Conservation (phyloP, 495 filamentous ascomycete genomes). For the Neurospora sp. region DNA sequence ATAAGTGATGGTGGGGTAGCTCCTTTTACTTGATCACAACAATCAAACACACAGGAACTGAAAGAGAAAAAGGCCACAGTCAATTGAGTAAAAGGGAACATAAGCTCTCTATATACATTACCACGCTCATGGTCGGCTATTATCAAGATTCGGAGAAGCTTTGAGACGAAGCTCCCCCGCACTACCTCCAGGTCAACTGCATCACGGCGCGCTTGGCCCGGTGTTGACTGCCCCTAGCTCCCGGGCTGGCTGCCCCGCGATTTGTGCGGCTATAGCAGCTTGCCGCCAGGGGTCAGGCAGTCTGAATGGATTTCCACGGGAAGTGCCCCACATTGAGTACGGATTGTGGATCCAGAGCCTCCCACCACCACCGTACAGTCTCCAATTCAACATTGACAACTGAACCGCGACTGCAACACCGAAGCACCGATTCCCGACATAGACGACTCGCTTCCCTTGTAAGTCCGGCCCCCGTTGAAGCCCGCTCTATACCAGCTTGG, state of each 20-base stretch:
- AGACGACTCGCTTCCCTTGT: background rate
- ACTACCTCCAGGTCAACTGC: background rate
- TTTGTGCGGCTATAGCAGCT: conserved; percentile 20
- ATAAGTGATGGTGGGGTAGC: background rate
- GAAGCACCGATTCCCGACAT: background rate
- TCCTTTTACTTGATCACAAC: background rate
- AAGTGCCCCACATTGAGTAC: conserved; percentile 3
- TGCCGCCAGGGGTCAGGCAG: background rate
- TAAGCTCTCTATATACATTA: background rate
- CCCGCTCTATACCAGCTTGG: background rate
- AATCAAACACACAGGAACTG: background rate
- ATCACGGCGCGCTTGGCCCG: background rate
- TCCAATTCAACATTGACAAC: background rate
- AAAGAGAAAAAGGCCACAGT: background rate
- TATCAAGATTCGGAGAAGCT: background rate
- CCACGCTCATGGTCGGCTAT: background rate
- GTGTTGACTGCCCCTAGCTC: conserved; percentile 7
- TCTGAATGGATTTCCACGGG: background rate
- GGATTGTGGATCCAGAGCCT: background rate
- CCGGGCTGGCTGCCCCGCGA: conserved; percentile 19
- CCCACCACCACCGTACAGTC: background rate
- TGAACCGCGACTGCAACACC: background rate
- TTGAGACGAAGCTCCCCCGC: background rate
- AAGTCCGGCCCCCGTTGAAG: background rate
- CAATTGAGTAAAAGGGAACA: background rate